phyloP scores from a whole-genome alignment of 352 stramenopile genomes.

The Pythium catenulatum region DNA sequence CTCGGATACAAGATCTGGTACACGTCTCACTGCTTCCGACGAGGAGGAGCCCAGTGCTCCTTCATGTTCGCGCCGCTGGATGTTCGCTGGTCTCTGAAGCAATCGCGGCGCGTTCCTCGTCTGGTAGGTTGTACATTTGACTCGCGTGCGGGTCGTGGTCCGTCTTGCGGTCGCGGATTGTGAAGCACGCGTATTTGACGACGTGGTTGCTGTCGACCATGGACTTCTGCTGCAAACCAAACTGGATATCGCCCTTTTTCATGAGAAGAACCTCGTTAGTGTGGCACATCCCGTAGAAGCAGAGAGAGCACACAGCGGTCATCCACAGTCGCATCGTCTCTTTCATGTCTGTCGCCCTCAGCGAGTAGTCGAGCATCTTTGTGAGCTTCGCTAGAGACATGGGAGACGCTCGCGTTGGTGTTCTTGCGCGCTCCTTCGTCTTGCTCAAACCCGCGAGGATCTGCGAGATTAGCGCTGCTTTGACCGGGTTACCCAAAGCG shows the following conservation, averaged over 20 bases:
- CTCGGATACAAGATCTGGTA: too few species aligned
- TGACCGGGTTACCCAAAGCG: background rate
- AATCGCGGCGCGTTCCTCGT: background rate
- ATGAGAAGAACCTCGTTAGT: conserved; percentile 30
- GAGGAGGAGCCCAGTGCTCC: too few species aligned
- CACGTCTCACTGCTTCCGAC: too few species aligned
- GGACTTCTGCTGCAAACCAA: background rate
- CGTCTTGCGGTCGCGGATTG: conserved; percentile 11
- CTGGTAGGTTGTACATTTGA: conserved; percentile 20
- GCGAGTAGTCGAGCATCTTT: background rate
- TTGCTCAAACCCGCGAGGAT: conserved; percentile 23
- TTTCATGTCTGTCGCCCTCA: background rate
- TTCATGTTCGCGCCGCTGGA: background rate
- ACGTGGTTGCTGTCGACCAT: background rate
- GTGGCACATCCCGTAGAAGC: conserved; percentile 37
- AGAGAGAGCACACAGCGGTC: background rate
- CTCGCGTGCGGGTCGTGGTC: conserved; percentile 19
- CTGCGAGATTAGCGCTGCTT: conserved; percentile 16
- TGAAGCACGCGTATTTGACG: conserved; percentile 38
- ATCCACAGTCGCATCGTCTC: conserved; percentile 20
- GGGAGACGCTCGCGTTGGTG: background rate
- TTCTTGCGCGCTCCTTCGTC: background rate
- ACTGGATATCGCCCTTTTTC: conserved; percentile 17
- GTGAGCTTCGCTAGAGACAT: conserved; percentile 24
- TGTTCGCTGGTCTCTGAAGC: background rate